Evolutionary conservation across 169 alveolate species (phyloP), one percentile per base, ranked within the genome.

Genomic region (Cystoisospora suis): DNA sequence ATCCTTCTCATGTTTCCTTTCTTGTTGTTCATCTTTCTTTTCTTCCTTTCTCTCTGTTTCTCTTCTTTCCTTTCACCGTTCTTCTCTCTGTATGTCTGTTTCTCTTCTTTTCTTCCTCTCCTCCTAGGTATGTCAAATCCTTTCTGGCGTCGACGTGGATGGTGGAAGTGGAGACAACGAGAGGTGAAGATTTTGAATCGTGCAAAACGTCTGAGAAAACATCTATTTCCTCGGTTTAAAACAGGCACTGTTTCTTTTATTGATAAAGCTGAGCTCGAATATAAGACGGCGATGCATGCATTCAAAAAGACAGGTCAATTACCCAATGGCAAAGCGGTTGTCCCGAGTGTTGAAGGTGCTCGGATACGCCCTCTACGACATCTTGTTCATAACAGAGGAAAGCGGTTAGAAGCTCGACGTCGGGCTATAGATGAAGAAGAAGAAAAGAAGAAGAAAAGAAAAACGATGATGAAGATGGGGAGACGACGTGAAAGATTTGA

Each of bases 161-260:
- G 72, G 61, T 86, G 90, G 90, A 44, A 58, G 9, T 86, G 90
- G 90, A 81, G 90, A 38, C 90, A 69, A 65, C 58, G 81, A n/a
- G 70, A 59, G 6, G 75, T 86, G 29, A 44, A 42, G 34, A 44
- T n/a, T 3, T 2, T 59, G 83, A 86, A 86, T 47, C 36, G 83
- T 12, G n/a, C 49, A 3, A 44, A 46, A 53, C 70, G 70, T 3
- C n/a, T 27, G 0, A 45, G 90, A 3, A 44, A 53, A 36, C 90
- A 86, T 29, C 29, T 86, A 32, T 86, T 59, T 23, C 90, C 90
- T 15, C 80, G 90, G 7, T 34, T 72, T 56, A 34, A 15, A 7
- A 40, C 83, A n/a, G 58, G 1, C n/a, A 40, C 83, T n/a, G 53
- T 34, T 12, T 1, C 83, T 29, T 72, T 2, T 17, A 38, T 9